Conservation (phyloP, 2,329 filamentous ascomycete species). For the Albifimbria verrucaria region DNA sequence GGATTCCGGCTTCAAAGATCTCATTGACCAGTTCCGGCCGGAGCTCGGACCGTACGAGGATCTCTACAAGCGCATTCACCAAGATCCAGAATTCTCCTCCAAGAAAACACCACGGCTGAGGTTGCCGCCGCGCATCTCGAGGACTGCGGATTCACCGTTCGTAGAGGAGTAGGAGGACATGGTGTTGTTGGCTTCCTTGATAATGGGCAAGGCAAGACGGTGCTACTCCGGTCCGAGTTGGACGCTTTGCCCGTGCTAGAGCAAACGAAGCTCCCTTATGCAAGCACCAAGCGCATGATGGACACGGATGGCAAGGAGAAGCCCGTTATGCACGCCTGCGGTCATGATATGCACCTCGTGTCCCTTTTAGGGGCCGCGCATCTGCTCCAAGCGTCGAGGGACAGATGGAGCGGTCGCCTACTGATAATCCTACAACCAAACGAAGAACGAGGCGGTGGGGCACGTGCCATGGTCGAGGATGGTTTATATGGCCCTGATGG, state of each 20-base stretch:
- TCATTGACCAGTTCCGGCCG: background rate
- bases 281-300: constrained; percentile 30
- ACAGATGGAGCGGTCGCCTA: constrained; percentile 59
- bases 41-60: constrained; percentile 1
- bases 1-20: no score
- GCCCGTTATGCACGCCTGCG: constrained; percentile 66
- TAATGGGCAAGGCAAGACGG: constrained; percentile 52
- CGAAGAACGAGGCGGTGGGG: constrained; percentile 62
- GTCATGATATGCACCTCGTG: constrained; percentile 64
- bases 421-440: constrained; percentile 65
- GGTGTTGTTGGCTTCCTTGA: constrained; percentile 53
- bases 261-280: constrained; percentile 51
- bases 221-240: constrained; percentile 60
- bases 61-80: constrained; percentile 55
- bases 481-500: constrained; percentile 25
- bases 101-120: constrained; percentile 50
- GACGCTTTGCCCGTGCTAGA: constrained; percentile 59
- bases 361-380: constrained; percentile 53
- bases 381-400: constrained; percentile 39
- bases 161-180: constrained; percentile 49
- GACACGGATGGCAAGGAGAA: constrained; percentile 20
- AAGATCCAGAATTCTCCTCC: constrained; percentile 56
- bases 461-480: constrained; percentile 38
- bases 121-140: constrained; percentile 37
- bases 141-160: constrained; percentile 34